Percentiles rank a stretch among this genome's conserved stretches.
Conservation (phyloP, 2,329 filamentous ascomycete genomes). For the Dryadomyces quercivorus region DNA sequence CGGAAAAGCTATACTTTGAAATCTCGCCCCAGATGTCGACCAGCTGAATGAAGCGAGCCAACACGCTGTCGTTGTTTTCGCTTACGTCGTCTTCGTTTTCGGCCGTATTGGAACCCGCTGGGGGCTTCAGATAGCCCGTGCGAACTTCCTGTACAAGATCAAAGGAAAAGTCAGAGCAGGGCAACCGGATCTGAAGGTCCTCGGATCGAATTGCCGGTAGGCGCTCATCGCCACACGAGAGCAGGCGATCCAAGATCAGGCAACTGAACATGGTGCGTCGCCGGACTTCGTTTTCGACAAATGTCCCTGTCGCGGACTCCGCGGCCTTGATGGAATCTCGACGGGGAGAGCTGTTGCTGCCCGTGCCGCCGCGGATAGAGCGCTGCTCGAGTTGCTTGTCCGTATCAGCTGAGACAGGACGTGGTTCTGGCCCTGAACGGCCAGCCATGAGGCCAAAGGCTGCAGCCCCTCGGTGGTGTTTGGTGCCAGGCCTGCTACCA, state of each 20-base stretch:
- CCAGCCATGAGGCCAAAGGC: not conserved
- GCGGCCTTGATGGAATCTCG: not conserved
- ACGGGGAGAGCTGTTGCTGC: not conserved
- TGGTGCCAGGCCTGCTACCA: slow-evolving; percentile 26
- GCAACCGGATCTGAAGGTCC: slow-evolving; percentile 52
- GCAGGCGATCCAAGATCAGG: slow-evolving; percentile 58
- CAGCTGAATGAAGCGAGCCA: slow-evolving; percentile 43
- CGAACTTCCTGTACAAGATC: slow-evolving; percentile 45
- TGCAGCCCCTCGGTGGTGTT: slow-evolving; percentile 5
- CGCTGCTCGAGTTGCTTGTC: not conserved
- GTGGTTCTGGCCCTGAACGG: not conserved
- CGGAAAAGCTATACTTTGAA: slow-evolving; percentile 39
- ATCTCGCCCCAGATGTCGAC: slow-evolving; percentile 49
- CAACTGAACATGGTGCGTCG: slow-evolving; percentile 65
- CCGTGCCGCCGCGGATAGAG: not conserved
- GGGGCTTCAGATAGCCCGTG: slow-evolving; percentile 32
- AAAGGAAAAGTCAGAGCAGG: slow-evolving; percentile 55
- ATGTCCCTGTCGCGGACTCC: slow-evolving; percentile 17
- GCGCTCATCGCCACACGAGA: slow-evolving; percentile 51
- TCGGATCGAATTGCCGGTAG: slow-evolving; percentile 45
- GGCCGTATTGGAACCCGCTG: not conserved
- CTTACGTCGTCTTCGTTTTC: slow-evolving; percentile 7
- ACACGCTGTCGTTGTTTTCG: slow-evolving; percentile 29
- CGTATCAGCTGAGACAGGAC: not conserved
- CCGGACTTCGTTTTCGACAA: slow-evolving; percentile 50